Conservation (phyloP, 345 rosid species). For the Nasturtium officinale region DNA sequence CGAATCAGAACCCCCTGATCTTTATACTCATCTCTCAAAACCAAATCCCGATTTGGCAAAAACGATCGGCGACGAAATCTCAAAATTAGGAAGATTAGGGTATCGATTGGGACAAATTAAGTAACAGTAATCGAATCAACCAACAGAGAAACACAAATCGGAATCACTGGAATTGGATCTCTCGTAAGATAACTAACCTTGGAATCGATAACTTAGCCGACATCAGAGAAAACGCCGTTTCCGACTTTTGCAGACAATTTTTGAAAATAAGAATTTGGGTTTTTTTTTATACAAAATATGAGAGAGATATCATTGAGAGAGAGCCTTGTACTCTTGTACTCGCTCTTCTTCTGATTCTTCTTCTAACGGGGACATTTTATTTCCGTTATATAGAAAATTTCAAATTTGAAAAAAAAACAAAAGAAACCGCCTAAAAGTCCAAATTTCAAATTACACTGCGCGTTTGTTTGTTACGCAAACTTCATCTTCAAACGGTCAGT, state of each 20-base stretch:
- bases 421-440: too few relatives aligned
- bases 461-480: background rate
- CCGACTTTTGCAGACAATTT: background rate
- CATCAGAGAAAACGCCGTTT: background rate
- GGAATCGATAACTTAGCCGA: background rate
- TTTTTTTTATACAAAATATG: background rate
- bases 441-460: background rate
- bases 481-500: background rate
- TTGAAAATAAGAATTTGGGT: background rate
- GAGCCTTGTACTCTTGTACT: background rate
- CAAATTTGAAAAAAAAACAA: background rate
- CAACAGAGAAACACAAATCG: too few relatives aligned
- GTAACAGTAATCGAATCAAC: too few relatives aligned
- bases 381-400: background rate
- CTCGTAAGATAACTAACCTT: background rate
- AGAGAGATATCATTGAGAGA: background rate
- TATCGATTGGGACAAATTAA: too few relatives aligned
- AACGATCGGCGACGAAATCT: too few relatives aligned
- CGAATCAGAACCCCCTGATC: too few relatives aligned
- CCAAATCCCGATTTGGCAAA: too few relatives aligned
- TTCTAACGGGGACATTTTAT: background rate
- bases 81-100: too few relatives aligned
- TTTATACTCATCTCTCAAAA: too few relatives aligned
- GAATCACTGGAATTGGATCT: too few relatives aligned
- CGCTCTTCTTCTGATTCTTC: background rate